These are phyloP conservation scores for Neurospora sp. DNA, from an alignment of 2,329 filamentous ascomycete species.

Conservation along the genomic window DNA sequence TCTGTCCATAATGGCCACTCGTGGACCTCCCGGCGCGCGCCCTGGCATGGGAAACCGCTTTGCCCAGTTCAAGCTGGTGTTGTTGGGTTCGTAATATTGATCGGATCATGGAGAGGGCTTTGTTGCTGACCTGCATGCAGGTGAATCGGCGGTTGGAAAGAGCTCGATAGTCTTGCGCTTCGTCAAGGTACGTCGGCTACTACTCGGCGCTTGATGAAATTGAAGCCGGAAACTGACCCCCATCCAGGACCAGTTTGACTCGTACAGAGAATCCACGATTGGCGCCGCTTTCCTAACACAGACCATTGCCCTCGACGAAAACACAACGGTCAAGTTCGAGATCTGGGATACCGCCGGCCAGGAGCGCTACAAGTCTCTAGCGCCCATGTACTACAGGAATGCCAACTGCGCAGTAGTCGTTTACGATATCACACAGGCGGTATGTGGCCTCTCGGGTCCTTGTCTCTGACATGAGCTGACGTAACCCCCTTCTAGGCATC, in stretches of 20 bases:
- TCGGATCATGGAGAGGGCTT: background rate
- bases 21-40: constrained; percentile 55
- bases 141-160: constrained; percentile 99
- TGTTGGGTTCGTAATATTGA: constrained; percentile 62
- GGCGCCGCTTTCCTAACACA: constrained; percentile 98
- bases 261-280: constrained; percentile 93
- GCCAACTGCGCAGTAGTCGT: constrained; percentile 99
- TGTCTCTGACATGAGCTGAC: constrained; percentile 15
- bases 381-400: constrained; percentile 99
- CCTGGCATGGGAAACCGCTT: constrained; percentile 67
- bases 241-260: constrained; percentile 90
- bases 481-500: constrained; percentile 55
- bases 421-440: constrained; percentile 98
- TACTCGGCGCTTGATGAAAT: background rate
- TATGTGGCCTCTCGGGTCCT: constrained; percentile 38
- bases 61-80: constrained; percentile 97
- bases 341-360: constrained; percentile 99
- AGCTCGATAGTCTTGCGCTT: constrained; percentile 97
- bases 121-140: constrained; percentile 42
- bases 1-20: constrained; percentile 63
- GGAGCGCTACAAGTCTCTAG: constrained; percentile 97
- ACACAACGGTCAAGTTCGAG: constrained; percentile 98
- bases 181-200: constrained; percentile 68
- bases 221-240: constrained; percentile 8
- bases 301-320: constrained; percentile 96